A percentile compares a stretch with the other conserved stretches of the same genome.
Conservation (phyloP, 2,329 filamentous ascomycete species). For the Helotiales sp. region DNA sequence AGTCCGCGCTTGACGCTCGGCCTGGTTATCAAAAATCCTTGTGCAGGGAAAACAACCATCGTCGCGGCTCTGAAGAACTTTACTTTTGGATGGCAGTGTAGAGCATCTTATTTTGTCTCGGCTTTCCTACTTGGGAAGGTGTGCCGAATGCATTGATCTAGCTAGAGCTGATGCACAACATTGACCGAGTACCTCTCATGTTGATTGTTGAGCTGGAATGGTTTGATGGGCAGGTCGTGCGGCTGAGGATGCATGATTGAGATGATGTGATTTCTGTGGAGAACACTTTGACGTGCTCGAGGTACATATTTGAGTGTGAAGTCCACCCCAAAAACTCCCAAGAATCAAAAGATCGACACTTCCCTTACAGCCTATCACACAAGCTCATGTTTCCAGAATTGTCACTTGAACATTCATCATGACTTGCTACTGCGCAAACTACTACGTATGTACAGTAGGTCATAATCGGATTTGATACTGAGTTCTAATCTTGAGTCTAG, state of each 20-base stretch:
- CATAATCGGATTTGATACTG: background rate
- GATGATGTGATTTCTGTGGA: background rate
- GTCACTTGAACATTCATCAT: slow-evolving; percentile 32
- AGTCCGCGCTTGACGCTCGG: slow-evolving; percentile 24
- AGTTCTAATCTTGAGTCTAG: slow-evolving; percentile 34
- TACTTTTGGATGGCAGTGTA: background rate
- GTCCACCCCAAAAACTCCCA: background rate
- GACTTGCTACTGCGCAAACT: slow-evolving; percentile 48
- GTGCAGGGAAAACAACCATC: slow-evolving; percentile 17
- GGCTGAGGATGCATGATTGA: slow-evolving; percentile 6
- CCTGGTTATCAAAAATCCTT: background rate
- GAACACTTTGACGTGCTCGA: slow-evolving; percentile 2
- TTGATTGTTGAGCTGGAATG: background rate
- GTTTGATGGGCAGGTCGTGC: slow-evolving; percentile 27
- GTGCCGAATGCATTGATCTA: slow-evolving; percentile 22
- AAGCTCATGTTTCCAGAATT: slow-evolving; percentile 3
- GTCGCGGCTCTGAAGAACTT: slow-evolving; percentile 19
- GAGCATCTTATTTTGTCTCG: background rate
- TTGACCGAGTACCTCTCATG: slow-evolving; percentile 2
- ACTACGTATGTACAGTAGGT: slow-evolving; percentile 43
- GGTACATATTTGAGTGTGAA: slow-evolving; percentile 21
- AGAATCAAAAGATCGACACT: slow-evolving; percentile 19
- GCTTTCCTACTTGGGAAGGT: slow-evolving; percentile 3
- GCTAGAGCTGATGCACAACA: slow-evolving; percentile 22
- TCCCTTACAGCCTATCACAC: background rate